These are phyloP conservation scores for Caloboletus firmus DNA, from an alignment of 1,284 basidiomycete species.

Conservation along the genomic window DNA sequence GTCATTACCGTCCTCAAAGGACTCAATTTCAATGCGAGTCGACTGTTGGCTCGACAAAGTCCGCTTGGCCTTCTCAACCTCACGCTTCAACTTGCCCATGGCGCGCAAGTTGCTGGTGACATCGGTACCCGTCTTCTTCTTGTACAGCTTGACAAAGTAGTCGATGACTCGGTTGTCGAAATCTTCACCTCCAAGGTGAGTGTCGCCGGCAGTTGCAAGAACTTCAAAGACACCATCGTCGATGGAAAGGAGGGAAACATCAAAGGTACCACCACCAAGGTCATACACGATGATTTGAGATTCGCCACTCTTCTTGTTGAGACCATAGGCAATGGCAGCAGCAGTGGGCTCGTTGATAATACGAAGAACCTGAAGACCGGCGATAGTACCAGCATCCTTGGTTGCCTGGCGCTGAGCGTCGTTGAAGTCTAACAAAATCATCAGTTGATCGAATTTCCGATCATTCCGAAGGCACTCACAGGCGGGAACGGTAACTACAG, in stretches of 20 bases:
- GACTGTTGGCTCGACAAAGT: slow-evolving; percentile 91
- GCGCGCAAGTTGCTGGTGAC: slow-evolving; percentile 86
- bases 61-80: slow-evolving; percentile 98
- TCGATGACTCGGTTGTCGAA: slow-evolving; percentile 97
- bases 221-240: slow-evolving; percentile 99
- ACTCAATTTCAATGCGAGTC: slow-evolving; percentile 87
- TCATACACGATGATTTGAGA: slow-evolving; percentile 98
- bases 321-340: slow-evolving; percentile 97
- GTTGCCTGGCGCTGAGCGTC: slow-evolving; percentile 99
- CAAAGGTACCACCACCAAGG: slow-evolving; percentile 97
- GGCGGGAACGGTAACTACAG: slow-evolving; percentile 97
- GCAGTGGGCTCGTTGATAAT: slow-evolving; percentile 99
- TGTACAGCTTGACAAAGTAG: slow-evolving; percentile 90
- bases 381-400: slow-evolving; percentile 97
- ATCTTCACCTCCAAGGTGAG: slow-evolving; percentile 98
- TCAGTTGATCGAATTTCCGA: slow-evolving; percentile 36
- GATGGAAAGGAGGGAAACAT: slow-evolving; percentile 96
- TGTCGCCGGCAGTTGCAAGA: slow-evolving; percentile 96
- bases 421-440: slow-evolving; percentile 74
- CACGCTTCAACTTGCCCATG: slow-evolving; percentile 95
- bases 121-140: slow-evolving; percentile 93
- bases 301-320: slow-evolving; percentile 94
- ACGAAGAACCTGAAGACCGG: slow-evolving; percentile 93
- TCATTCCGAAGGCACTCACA: slow-evolving; percentile 46
- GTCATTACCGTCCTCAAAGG: slow-evolving; percentile 95